Conservation (phyloP, 2,329 filamentous ascomycete genomes). For the Cladosporium sp. region DNA sequence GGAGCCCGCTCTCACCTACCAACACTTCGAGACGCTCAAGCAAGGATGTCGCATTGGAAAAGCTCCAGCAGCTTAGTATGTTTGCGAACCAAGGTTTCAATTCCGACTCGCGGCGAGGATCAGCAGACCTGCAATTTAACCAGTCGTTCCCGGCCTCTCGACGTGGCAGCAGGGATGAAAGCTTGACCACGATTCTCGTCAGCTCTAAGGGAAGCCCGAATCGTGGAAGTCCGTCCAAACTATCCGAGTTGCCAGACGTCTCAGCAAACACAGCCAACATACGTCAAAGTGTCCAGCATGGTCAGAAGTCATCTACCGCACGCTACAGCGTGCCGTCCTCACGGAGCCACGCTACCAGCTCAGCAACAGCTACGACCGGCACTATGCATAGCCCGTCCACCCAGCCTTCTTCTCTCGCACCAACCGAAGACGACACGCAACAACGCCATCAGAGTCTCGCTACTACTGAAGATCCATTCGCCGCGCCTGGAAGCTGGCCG, state of each 20-base stretch:
- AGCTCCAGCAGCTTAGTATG: slow-evolving; percentile 34
- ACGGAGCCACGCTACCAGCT: slow-evolving; percentile 36
- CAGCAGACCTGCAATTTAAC: slow-evolving; percentile 37
- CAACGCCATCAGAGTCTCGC: slow-evolving; percentile 9
- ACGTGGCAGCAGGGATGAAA: slow-evolving; percentile 38
- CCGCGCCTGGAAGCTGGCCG: slow-evolving; percentile 26
- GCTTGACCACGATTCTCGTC: slow-evolving; percentile 38
- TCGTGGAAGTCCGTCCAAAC: slow-evolving; percentile 27
- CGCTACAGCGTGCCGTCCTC: slow-evolving; percentile 34
- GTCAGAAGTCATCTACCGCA: slow-evolving; percentile 21
- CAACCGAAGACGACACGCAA: slow-evolving; percentile 30
- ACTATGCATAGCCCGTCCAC: slow-evolving; percentile 33
- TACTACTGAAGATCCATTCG: slow-evolving; percentile 26
- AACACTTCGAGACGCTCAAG: slow-evolving; percentile 36
- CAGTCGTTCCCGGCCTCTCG: slow-evolving; percentile 36
- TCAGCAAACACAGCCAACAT: slow-evolving; percentile 21
- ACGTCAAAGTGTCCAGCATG: slow-evolving; percentile 23
- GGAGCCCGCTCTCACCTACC: slow-evolving; percentile 27
- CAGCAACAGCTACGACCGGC: slow-evolving; percentile 33
- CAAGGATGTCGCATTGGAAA: slow-evolving; percentile 39
- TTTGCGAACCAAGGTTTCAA: slow-evolving; percentile 32
- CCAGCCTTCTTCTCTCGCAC: slow-evolving; percentile 36
- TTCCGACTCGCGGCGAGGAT: slow-evolving; percentile 35
- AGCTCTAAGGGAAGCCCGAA: slow-evolving; percentile 32
- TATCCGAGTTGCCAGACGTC: slow-evolving; percentile 21